phyloP scores from a whole-genome alignment of 495 filamentous ascomycete species.

The Platismatia glauca region DNA sequence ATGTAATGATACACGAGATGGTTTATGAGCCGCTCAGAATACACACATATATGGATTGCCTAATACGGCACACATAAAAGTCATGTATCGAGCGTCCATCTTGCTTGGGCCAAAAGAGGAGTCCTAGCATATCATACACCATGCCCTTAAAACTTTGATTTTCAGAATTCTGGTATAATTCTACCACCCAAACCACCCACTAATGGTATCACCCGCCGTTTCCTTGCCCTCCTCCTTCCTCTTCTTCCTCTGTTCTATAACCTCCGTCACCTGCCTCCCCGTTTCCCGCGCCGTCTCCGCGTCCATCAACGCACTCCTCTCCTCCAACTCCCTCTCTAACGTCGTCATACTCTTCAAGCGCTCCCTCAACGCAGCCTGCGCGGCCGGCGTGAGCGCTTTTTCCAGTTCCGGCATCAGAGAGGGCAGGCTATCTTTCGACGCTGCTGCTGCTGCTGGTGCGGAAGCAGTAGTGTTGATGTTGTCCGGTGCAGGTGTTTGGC shows the following conservation, averaged over 20 bases:
- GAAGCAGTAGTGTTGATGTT: slow-evolving; percentile 18
- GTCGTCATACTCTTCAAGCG: slow-evolving; percentile 50
- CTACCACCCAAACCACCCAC: slow-evolving; percentile 40
- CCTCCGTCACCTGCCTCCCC: slow-evolving; percentile 40
- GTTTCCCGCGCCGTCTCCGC: slow-evolving; percentile 48
- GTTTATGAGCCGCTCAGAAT: not conserved
- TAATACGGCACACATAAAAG: not conserved
- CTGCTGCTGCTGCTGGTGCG: slow-evolving; percentile 3
- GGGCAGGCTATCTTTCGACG: not conserved
- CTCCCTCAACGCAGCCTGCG: slow-evolving; percentile 38
- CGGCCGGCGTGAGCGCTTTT: slow-evolving; percentile 29
- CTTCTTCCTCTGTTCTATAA: slow-evolving; percentile 47
- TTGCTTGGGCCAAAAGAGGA: not conserved
- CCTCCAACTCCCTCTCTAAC: slow-evolving; percentile 57
- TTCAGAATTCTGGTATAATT: too few relatives aligned
- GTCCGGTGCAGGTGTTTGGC: not conserved
- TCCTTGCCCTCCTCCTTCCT: slow-evolving; percentile 51
- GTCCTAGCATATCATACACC: not conserved
- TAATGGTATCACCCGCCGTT: slow-evolving; percentile 42
- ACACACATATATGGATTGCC: not conserved
- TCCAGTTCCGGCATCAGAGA: slow-evolving; percentile 8
- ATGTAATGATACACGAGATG: slow-evolving; percentile 2
- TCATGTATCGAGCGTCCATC: not conserved
- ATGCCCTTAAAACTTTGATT: not conserved
- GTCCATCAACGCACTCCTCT: slow-evolving; percentile 53